Evolutionary conservation across 441 rosid species (phyloP).

Genomic region (Eruca vesicaria): DNA sequence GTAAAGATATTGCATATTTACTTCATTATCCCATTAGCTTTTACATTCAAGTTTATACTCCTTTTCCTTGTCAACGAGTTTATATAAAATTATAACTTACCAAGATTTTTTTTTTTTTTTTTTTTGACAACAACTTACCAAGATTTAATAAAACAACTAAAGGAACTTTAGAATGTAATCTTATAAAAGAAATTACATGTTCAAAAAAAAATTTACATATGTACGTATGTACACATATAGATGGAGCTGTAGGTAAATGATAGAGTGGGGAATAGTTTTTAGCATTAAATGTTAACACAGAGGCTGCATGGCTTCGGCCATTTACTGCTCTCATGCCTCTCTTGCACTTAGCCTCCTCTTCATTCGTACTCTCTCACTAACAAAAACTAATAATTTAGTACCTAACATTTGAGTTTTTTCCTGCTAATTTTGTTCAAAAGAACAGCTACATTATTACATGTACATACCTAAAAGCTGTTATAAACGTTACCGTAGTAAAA

Average conservation of each 20-base stretch:
- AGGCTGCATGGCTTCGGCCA: slow-evolving; percentile 48
- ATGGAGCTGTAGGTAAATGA: slow-evolving; percentile 8
- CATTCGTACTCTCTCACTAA: slow-evolving; percentile 17
- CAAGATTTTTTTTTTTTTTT: too few species aligned
- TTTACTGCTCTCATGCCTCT: slow-evolving; percentile 66
- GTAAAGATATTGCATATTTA: not conserved
- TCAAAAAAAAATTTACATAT: not conserved
- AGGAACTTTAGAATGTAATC: not conserved
- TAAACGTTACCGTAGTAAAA: not conserved
- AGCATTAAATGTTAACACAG: slow-evolving; percentile 36
- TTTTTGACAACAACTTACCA: too few species aligned
- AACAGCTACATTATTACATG: not conserved
- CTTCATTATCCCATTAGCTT: not conserved
- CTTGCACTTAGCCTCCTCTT: slow-evolving; percentile 41
- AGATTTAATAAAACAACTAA: not conserved
- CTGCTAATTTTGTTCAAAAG: not conserved
- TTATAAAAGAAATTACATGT: too few species aligned
- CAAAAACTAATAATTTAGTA: slow-evolving; percentile 10
- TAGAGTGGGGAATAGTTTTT: slow-evolving; percentile 28
- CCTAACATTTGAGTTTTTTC: slow-evolving; percentile 26
- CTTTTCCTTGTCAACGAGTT: not conserved
- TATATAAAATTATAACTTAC: not conserved
- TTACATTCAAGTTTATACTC: not conserved
- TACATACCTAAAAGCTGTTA: not conserved
- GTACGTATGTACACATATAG: not conserved